Evolutionary conservation across 2,329 filamentous ascomycete species (phyloP).

Genomic region (Immersiporthe knoxdaviesiana): DNA sequence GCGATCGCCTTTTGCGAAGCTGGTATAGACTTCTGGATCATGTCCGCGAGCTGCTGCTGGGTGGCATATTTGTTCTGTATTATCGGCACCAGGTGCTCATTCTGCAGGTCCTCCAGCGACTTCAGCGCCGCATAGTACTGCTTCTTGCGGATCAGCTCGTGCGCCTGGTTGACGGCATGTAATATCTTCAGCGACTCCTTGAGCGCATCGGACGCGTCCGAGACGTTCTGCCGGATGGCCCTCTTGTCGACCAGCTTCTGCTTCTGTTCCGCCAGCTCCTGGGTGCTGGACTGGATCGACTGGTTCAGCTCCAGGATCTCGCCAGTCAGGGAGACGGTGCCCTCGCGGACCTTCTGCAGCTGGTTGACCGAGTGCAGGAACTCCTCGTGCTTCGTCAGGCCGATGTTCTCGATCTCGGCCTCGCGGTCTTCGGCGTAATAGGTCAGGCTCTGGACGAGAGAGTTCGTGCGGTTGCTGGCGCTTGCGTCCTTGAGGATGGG

Average conservation of each 20-base stretch:
- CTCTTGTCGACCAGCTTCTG: conserved; percentile 91
- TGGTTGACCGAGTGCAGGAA: conserved; percentile 94
- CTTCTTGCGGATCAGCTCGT: conserved; percentile 88
- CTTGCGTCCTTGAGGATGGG: conserved; percentile 91
- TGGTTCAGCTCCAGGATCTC: conserved; percentile 93
- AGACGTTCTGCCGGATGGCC: conserved; percentile 91
- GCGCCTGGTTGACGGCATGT: conserved; percentile 89
- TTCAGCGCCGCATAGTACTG: conserved; percentile 95
- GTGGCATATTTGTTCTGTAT: conserved; percentile 84
- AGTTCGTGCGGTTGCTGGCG: conserved; percentile 70
- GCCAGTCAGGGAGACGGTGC: conserved; percentile 82
- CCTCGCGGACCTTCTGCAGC: conserved; percentile 87
- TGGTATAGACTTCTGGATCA: conserved; percentile 95
- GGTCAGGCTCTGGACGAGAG: conserved; percentile 76
- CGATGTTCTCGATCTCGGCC: conserved; percentile 89
- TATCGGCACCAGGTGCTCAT: conserved; percentile 79
- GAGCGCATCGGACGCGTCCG: conserved; percentile 85
- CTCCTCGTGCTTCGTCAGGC: conserved; percentile 94
- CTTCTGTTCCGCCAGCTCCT: conserved; percentile 93
- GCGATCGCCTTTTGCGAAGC: conserved; percentile 91
- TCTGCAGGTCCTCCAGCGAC: conserved; percentile 92
- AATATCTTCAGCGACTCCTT: conserved; percentile 91
- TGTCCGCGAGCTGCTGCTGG: conserved; percentile 90
- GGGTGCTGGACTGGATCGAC: conserved; percentile 92
- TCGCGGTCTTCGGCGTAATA: conserved; percentile 87